A percentile compares a stretch with the other conserved stretches of the same genome.
These are phyloP conservation scores for Hypoxylon rubiginosum DNA, from an alignment of 2,329 filamentous ascomycete species.

Conservation along the genomic window DNA sequence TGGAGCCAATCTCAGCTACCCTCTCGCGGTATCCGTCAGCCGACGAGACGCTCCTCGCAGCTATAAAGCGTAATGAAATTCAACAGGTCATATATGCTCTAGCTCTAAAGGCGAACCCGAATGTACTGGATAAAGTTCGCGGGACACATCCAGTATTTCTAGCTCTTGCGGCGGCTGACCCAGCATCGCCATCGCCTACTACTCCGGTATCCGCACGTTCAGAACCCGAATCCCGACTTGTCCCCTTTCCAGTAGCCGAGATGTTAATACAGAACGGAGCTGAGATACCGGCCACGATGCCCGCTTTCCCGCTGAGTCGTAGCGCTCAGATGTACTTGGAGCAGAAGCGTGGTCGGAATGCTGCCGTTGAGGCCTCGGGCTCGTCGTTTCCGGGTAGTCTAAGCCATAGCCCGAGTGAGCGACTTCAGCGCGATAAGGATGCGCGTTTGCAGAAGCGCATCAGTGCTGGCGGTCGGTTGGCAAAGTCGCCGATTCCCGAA, in stretches of 20 bases:
- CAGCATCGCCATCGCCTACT: constrained; percentile 76
- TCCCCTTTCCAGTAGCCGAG: constrained; percentile 90
- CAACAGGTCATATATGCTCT: constrained; percentile 92
- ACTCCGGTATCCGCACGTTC: constrained; percentile 58
- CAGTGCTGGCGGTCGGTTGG: constrained; percentile 80
- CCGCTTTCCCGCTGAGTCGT: constrained; percentile 85
- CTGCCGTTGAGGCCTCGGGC: constrained; percentile 56
- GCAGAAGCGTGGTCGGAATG: constrained; percentile 72
- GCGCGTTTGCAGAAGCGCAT: constrained; percentile 80
- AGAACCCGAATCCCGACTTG: constrained; percentile 63
- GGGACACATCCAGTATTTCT: constrained; percentile 92
- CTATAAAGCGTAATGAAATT: constrained; percentile 96
- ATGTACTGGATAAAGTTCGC: constrained; percentile 85
- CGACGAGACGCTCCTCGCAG: constrained; percentile 90
- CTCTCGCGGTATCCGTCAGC: constrained; percentile 81
- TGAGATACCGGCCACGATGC: constrained; percentile 80
- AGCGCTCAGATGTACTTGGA: constrained; percentile 88
- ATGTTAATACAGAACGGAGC: constrained; percentile 94
- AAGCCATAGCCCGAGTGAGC: constrained; percentile 59
- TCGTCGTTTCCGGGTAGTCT: constrained; percentile 66
- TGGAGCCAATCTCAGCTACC: constrained; percentile 81
- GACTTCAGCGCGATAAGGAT: constrained; percentile 73
- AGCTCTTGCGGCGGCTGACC: constrained; percentile 92
- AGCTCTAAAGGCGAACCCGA: constrained; percentile 87
- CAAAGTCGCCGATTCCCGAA: constrained; percentile 73